Base-by-base conservation (phyloP, 2,329 filamentous ascomycete genomes). In the Diaporthe helianthi region DNA sequence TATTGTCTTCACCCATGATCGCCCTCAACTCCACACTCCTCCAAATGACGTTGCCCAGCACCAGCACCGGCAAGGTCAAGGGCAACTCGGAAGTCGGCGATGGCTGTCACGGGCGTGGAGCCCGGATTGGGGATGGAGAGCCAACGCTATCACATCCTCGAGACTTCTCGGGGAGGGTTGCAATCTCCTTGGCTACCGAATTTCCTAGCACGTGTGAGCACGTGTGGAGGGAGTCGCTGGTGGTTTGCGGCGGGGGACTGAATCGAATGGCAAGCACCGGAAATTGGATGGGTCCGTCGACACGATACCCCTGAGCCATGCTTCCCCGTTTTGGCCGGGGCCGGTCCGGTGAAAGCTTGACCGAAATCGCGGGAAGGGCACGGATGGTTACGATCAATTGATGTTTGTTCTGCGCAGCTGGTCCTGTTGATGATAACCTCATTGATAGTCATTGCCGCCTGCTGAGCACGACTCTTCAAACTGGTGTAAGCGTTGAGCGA, bases 161-260 rank as follows among this genome's bases (percentile, higher is more conserved):
- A 65, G 65, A 29, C 55, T 31, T 64, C 51, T 36, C 58, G 55
- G 51, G 51, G 29, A 55, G 58, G 58, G 51, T 58, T 65, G 65
- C 51, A 64, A 65, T 52, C 49, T 51, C 26, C 24, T 64, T 60
- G 58, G 46, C 46, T 33, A 29, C 33, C 46, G 63, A 49, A 47
- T 47, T 29, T 19, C 7, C 7, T 49, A 54, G 60, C 70, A 71
- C 70, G 70, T 71, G 70, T 65, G 38, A 54, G 60, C 70, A 71
- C 70, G 70, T 71, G 70, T 67, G 38, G 33, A 51, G 26, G 51
- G 55, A 15, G 26, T 29, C 31, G 65, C 51, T 41, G 31, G 38
- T 66, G 68, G 70, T 71, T 71, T 71, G 70, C 68, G 55, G 19
- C 22, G 44, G 41, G 46, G 49, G 44, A 41, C 52, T 49, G 64